These are phyloP conservation scores for Perilla frutescens DNA, from an alignment of 257 asterid species.

Conservation along the genomic window DNA sequence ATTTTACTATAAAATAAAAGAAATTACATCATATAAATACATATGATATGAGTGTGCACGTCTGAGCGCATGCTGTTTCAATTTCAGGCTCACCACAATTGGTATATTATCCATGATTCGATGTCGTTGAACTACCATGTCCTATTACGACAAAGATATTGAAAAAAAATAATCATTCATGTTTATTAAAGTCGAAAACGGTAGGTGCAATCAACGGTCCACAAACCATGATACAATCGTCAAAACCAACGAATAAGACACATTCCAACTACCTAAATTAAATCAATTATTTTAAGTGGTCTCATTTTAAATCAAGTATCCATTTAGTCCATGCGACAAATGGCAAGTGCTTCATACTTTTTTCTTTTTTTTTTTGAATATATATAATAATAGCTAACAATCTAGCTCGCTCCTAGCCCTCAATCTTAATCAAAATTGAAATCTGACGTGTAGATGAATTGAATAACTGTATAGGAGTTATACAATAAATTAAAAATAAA, in stretches of 20 bases:
- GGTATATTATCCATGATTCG: neutral
- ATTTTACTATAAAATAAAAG: no score
- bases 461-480: neutral
- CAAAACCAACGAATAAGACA: neutral
- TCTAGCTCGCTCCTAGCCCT: neutral
- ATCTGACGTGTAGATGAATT: no score
- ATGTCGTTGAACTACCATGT: constrained; percentile 30
- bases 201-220: neutral
- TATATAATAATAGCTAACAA: neutral
- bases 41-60: no score
- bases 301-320: neutral
- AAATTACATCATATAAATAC: no score
- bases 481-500: neutral
- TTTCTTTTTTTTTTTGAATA: no score
- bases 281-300: neutral
- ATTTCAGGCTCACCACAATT: neutral
- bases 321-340: neutral
- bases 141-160: neutral
- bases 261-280: neutral
- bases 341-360: neutral
- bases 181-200: neutral
- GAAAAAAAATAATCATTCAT: neutral
- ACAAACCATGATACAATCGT: neutral
- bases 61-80: neutral
- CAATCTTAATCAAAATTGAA: neutral